These are phyloP conservation scores for Cytauxzoon felis DNA, from an alignment of 169 alveolate species.

Conservation along the genomic window DNA sequence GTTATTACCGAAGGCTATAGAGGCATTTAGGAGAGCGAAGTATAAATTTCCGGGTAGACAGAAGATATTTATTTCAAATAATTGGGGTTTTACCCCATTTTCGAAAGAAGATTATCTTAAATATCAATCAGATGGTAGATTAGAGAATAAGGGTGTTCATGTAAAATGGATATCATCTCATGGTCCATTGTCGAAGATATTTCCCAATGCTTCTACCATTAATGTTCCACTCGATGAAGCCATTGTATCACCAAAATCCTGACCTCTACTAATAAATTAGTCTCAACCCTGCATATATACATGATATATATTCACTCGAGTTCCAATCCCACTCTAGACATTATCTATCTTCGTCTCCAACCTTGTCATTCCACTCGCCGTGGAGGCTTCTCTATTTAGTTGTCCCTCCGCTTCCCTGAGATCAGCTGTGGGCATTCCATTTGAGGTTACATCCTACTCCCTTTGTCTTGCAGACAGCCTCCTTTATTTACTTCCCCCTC, in stretches of 20 bases:
- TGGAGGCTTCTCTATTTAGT: too few relatives aligned
- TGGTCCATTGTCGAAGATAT: constrained; percentile 72
- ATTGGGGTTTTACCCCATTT: constrained; percentile 98
- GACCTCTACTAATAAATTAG: background rate
- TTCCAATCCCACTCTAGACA: background rate
- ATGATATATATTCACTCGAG: background rate
- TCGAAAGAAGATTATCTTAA: constrained; percentile 91
- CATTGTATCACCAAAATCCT: constrained; percentile 34
- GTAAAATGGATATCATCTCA: constrained; percentile 80
- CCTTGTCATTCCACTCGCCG: too few relatives aligned
- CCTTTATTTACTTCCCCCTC: too few relatives aligned
- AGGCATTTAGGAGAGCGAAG: constrained; percentile 96
- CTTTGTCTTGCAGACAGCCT: too few relatives aligned
- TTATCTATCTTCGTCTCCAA: too few relatives aligned
- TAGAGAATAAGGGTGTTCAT: constrained; percentile 85
- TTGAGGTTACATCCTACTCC: too few relatives aligned
- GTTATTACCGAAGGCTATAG: constrained; percentile 86
- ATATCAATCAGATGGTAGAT: constrained; percentile 90
- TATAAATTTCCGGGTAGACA: constrained; percentile 99
- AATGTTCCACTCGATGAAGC: constrained; percentile 43
- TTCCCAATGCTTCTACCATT: constrained; percentile 50
- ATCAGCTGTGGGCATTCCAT: too few relatives aligned
- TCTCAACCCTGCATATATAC: background rate
- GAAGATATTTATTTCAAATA: constrained; percentile 92
- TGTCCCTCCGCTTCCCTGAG: too few relatives aligned